phyloP scores from a whole-genome alignment of 1,139 yeast species.

The Candida tropicalis region DNA sequence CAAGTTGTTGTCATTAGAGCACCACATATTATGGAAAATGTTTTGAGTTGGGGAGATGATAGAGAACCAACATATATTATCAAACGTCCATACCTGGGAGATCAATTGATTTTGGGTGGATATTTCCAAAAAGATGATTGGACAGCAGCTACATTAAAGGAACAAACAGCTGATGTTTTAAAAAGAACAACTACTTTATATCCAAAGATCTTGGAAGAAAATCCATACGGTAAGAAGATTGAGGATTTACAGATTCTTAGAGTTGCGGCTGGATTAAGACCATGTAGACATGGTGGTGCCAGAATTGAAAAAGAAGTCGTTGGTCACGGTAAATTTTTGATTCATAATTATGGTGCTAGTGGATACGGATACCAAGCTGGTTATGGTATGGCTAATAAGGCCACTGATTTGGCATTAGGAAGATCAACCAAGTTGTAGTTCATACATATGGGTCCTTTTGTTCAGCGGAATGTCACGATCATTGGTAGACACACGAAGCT shows the following conservation, averaged over 20 bases:
- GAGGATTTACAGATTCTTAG: conserved; percentile 46
- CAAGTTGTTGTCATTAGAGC: conserved; percentile 67
- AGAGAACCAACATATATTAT: conserved; percentile 63
- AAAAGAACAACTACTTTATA: conserved; percentile 53
- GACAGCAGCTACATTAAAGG: conserved; percentile 55
- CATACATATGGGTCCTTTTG: no score
- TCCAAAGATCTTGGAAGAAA: conserved; percentile 54
- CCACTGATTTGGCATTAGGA: conserved; percentile 24
- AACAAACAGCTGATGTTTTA: conserved; percentile 60
- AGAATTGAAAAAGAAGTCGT: conserved; percentile 56
- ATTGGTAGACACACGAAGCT: no score
- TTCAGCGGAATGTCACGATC: no score
- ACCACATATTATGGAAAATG: conserved; percentile 54
- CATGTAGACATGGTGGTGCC: conserved; percentile 68
- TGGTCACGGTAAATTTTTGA: conserved; percentile 33
- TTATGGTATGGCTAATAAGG: conserved; percentile 42
- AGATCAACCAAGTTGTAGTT: conserved; percentile 11
- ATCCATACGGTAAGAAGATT: conserved; percentile 20
- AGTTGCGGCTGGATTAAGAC: conserved; percentile 70
- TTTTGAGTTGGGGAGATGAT: conserved; percentile 52
- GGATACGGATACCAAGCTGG: conserved; percentile 52
- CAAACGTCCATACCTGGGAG: conserved; percentile 65
- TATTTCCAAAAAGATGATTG: conserved; percentile 60
- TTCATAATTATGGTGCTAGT: conserved; percentile 54
- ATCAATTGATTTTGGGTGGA: conserved; percentile 70